Percentiles rank a stretch among this genome's conserved stretches.
Evolutionary conservation across 306 rosid species (phyloP).

Genomic region (Rubus idaeus): DNA sequence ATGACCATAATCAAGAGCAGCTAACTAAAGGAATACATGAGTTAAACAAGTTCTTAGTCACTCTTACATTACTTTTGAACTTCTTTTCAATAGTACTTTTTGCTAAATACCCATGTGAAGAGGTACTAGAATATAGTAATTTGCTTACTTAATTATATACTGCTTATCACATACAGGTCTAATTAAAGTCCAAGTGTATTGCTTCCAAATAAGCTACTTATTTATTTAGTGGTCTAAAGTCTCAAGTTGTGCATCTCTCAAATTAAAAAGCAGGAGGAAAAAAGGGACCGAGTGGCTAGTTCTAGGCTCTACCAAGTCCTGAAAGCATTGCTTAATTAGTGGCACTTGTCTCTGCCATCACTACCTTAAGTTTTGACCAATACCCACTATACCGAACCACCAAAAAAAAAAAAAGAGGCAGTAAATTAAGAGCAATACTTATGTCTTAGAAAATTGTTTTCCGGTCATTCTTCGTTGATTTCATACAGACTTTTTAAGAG

Average conservation of each 20-base stretch:
- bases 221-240: slow-evolving; percentile 1
- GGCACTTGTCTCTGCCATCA: slow-evolving; percentile 13
- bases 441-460: neutral
- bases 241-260: neutral
- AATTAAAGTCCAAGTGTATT: neutral
- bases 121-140: neutral
- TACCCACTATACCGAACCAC: neutral
- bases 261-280: neutral
- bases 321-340: slow-evolving; percentile 18
- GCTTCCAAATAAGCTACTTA: neutral
- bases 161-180: neutral
- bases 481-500: neutral
- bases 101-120: neutral
- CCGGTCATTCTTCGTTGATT: neutral
- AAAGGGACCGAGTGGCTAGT: neutral
- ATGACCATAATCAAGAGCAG: neutral
- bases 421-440: neutral
- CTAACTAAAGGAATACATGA: neutral
- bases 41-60: neutral
- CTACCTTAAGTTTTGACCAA: slow-evolving; percentile 6
- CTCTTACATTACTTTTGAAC: neutral
- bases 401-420: neutral
- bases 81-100: neutral
- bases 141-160: neutral
- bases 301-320: neutral